A percentile compares a stretch with the other conserved stretches of the same genome.
Evolutionary conservation across 2,329 filamentous ascomycete genomes (phyloP).

Genomic region (Calonectria ilicicola): DNA sequence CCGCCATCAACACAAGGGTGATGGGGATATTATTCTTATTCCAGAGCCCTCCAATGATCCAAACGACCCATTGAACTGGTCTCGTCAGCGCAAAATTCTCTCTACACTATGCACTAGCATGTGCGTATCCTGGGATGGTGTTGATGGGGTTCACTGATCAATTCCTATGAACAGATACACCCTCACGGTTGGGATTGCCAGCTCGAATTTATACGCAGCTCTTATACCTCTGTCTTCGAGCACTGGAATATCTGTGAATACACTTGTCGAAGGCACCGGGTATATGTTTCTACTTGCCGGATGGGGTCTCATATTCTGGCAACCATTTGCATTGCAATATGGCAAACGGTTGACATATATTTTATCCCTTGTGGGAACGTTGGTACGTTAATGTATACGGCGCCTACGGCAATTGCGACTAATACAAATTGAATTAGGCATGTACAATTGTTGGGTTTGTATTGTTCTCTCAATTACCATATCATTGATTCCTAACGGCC

Average conservation of each 20-base stretch:
- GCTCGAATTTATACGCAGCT: slow-evolving; percentile 53
- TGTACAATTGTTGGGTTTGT: neutral
- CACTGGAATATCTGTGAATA: slow-evolving; percentile 46
- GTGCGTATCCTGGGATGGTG: slow-evolving; percentile 34
- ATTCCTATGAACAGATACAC: slow-evolving; percentile 45
- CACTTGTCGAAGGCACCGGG: slow-evolving; percentile 54
- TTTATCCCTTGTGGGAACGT: slow-evolving; percentile 48
- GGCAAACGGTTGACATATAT: slow-evolving; percentile 56
- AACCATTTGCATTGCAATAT: slow-evolving; percentile 59
- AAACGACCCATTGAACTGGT: slow-evolving; percentile 57
- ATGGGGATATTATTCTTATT: slow-evolving; percentile 60
- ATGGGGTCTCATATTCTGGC: slow-evolving; percentile 60
- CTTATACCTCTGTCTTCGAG: slow-evolving; percentile 50
- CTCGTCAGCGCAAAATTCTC: slow-evolving; percentile 38
- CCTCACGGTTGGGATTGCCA: slow-evolving; percentile 54
- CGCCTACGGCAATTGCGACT: neutral
- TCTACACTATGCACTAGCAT: slow-evolving; percentile 43
- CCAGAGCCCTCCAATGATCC: slow-evolving; percentile 55
- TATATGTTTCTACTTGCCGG: slow-evolving; percentile 58
- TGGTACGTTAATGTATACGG: slow-evolving; percentile 30
- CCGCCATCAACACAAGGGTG: slow-evolving; percentile 46
- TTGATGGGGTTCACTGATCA: neutral
- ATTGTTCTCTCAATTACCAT: neutral
- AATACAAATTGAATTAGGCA: neutral
- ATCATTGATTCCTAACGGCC: neutral